Conservation (phyloP, 768 basidiomycete species). For the Punctularia strigosozonata region DNA sequence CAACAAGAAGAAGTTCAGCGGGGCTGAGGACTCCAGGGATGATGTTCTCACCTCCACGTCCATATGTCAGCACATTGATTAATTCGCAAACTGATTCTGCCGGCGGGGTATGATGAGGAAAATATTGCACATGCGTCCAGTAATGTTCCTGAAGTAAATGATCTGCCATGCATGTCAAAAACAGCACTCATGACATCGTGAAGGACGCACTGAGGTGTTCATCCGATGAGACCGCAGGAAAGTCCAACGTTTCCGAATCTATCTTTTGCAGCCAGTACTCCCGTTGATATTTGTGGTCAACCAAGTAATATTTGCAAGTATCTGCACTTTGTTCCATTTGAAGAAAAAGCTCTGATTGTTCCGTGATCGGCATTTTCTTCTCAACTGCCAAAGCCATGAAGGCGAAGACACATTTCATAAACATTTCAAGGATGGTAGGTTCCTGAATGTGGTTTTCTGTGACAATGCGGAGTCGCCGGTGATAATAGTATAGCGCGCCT, state of each 20-base stretch:
- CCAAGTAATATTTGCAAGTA: slow-evolving; percentile 11
- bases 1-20: background rate
- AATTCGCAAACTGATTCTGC: slow-evolving; percentile 4
- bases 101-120: slow-evolving; percentile 12
- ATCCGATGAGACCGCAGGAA: slow-evolving; percentile 3
- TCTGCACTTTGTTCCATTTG: slow-evolving; percentile 2
- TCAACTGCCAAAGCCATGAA: no score
- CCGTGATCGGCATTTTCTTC: no score
- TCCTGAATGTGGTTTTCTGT: no score
- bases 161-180: slow-evolving; percentile 4
- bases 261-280: slow-evolving; percentile 14
- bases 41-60: slow-evolving; percentile 9
- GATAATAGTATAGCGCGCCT: slow-evolving; percentile 8
- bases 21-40: background rate
- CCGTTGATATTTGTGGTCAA: slow-evolving; percentile 10
- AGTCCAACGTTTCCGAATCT: slow-evolving; percentile 2
- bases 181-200: no score
- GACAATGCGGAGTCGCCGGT: slow-evolving; percentile 1
- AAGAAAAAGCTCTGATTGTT: slow-evolving; percentile 8
- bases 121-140: slow-evolving; percentile 17
- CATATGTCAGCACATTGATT: slow-evolving; percentile 11
- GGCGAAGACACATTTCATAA: no score
- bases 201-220: slow-evolving; percentile 6
- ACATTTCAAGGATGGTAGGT: no score
- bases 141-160: slow-evolving; percentile 13